Conservation (phyloP, 1,284 basidiomycete species). For the Peniophora sp. region DNA sequence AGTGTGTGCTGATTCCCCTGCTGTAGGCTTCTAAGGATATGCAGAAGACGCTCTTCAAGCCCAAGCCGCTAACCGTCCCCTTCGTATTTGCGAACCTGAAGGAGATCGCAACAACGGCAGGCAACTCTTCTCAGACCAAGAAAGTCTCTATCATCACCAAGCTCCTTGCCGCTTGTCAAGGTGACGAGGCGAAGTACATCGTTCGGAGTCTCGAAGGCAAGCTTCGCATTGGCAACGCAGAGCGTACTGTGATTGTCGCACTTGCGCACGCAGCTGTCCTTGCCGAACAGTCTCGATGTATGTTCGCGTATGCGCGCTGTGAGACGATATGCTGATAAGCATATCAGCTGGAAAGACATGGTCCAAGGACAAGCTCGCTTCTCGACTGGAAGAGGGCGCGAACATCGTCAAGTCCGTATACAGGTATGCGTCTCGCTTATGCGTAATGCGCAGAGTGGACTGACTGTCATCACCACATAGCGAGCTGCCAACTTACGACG, state of each 20-base stretch:
- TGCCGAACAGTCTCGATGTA: slow-evolving; percentile 66
- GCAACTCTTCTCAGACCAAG: slow-evolving; percentile 85
- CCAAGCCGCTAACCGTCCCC: slow-evolving; percentile 83
- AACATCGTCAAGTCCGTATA: slow-evolving; percentile 86
- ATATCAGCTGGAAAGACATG: slow-evolving; percentile 60
- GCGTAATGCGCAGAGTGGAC: neutral
- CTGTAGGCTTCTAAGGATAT: slow-evolving; percentile 83
- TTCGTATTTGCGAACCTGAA: slow-evolving; percentile 82
- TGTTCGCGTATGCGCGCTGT: slow-evolving; percentile 11
- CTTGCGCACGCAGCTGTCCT: slow-evolving; percentile 82
- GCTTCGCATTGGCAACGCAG: slow-evolving; percentile 94
- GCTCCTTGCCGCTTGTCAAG: slow-evolving; percentile 87
- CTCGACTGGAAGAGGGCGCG: slow-evolving; percentile 74
- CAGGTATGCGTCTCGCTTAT: slow-evolving; percentile 51
- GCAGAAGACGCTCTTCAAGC: slow-evolving; percentile 94
- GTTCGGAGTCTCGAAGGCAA: slow-evolving; percentile 96
- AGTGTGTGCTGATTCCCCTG: neutral
- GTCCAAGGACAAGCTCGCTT: slow-evolving; percentile 67
- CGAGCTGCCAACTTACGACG: slow-evolving; percentile 91
- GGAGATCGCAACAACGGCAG: slow-evolving; percentile 81
- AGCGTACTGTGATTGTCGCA: slow-evolving; percentile 86
- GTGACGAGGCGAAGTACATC: slow-evolving; percentile 89
- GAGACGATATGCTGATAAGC: slow-evolving; percentile 2
- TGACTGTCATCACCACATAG: slow-evolving; percentile 30
- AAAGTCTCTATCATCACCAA: slow-evolving; percentile 97